Evolutionary conservation across 169 alveolate genomes (phyloP), one percentile per base, ranked within the genome.

Genomic region (Plasmodium gallinaceum): DNA sequence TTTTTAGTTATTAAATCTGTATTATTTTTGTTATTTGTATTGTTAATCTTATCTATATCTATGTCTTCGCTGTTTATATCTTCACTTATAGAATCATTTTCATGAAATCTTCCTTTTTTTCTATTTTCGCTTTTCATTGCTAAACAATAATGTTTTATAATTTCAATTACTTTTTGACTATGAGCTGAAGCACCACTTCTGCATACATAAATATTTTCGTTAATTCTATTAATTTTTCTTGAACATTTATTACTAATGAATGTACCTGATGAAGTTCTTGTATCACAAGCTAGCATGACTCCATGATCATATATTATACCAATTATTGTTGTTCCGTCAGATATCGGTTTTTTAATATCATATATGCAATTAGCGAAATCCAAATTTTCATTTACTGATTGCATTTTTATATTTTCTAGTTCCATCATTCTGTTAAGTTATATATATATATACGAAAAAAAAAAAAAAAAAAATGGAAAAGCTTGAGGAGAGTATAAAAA

Each of bases 161-260:
- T 93, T 85, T 93, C 93, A 48, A 97, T 93, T 60, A 97, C 74
- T 54, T 95, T 96, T 93, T 96, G 98, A 16, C 99, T 96, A 90
- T 98, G 99, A 12, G 99, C 98, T n/a, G 99, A 98, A 43, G 98
- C 90, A 16, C 99, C 99, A 54, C 98, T 94, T 39, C 98, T 95
- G 88, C 97, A 94, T 86, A 97, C 97, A 91, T 94, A 97, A n/a
- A 98, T 95, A 62, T 87, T 96, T 48, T 93, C 97, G 87, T 96
- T 80, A 54, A 96, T 88, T 39, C 95, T 92, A 87, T 98, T 95
- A 32, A 97, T 96, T 94, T 97, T 98, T 54, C 98, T 88, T 6
- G 99, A 97, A 26, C 97, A 98, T 46, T 98, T 93, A 70, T 95
- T 96, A 22, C 96, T 98, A 46, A 97, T 97, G 48, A 95, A 94